Base-by-base conservation (phyloP, 768 basidiomycete species). In the Trametes cingulata region DNA sequence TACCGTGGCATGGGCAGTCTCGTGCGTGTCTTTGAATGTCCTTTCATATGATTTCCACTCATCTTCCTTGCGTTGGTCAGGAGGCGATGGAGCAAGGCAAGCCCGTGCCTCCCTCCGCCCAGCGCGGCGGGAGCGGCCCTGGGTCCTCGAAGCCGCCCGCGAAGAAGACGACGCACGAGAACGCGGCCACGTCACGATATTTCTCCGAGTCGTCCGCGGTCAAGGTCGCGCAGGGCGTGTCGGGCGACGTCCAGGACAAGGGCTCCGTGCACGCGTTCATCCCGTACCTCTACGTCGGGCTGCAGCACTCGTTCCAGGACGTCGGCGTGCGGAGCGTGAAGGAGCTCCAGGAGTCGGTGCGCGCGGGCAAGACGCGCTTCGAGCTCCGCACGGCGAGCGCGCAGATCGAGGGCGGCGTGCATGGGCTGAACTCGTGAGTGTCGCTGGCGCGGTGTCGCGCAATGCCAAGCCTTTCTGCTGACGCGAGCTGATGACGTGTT, bases 1-100 rank as follows among this genome's bases (percentile, higher is more conserved):
- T 99, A 98, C 77, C 88, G 97, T 57, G 97, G 97, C 5, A 99
- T 99, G 97, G 96, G 97, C 19, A 91, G 89, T 69, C 80, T 98
- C 68, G 82, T 81, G 60, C 69, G 80, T 64, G 72, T 73, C 68
- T 33, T 39, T n/a, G 29, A 25, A 4, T 52, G 5, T 14, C 1
- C 6, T 50, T 24, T 52, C 24, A 15, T 29, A 17, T 27, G 36
- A 9, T 35, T 3, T 27, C 2, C 43, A 41, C 47, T 60, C 42
- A 60, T 43, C 0, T 20, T 17, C 33, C 27, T 19, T n/a, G 10
- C 17, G 6, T 35, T 37, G 39, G 67, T 36, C 64, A 79, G 69
- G 93, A 95, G 75, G 92, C 93, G 3, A 95, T 94, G 92, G 90
- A 91, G 56, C 85, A 90, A 65, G 86, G 88, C 37, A 86, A 85